Evolutionary conservation across 2,329 filamentous ascomycete genomes (phyloP).

Genomic region (Hypoxylon sp.): DNA sequence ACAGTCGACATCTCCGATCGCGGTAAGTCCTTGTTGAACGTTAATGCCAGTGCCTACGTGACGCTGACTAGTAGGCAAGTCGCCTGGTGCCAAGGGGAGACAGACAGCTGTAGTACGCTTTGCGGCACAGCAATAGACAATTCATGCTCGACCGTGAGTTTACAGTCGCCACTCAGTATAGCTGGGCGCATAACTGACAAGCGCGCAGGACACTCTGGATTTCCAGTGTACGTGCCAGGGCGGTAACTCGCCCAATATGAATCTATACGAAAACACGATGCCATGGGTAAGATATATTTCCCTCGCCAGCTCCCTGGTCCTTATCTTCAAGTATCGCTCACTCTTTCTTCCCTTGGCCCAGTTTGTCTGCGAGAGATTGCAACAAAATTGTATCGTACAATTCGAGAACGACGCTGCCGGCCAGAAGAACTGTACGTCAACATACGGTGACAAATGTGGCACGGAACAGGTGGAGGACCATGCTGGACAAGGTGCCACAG

Average conservation of each 20-base stretch:
- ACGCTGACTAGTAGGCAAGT: slow-evolving; percentile 52
- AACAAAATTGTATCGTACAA: slow-evolving; percentile 60
- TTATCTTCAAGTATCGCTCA: slow-evolving; percentile 19
- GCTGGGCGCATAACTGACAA: slow-evolving; percentile 28
- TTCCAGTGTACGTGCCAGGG: slow-evolving; percentile 66
- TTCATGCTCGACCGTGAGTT: slow-evolving; percentile 62
- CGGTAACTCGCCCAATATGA: slow-evolving; percentile 63
- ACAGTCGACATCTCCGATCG: slow-evolving; percentile 52
- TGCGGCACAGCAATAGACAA: slow-evolving; percentile 60
- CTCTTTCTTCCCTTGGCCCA: slow-evolving; percentile 42
- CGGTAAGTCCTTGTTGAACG: slow-evolving; percentile 55
- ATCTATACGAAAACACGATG: slow-evolving; percentile 67
- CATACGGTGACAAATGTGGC: slow-evolving; percentile 64
- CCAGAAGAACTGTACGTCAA: slow-evolving; percentile 63
- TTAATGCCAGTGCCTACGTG: slow-evolving; percentile 5
- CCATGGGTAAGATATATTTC: slow-evolving; percentile 49
- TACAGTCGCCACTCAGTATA: not conserved
- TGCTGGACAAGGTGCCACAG: slow-evolving; percentile 48
- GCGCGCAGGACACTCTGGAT: slow-evolving; percentile 57
- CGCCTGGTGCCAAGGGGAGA: slow-evolving; percentile 65
- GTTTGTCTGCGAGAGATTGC: slow-evolving; percentile 67
- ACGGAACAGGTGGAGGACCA: slow-evolving; percentile 57
- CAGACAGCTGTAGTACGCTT: slow-evolving; percentile 63
- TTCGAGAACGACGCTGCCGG: slow-evolving; percentile 58
- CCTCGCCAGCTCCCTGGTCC: not conserved